Evolutionary conservation across 2,329 filamentous ascomycete genomes (phyloP), one percentile per base, ranked within the genome.

Genomic region (Xylaria polymorpha): DNA sequence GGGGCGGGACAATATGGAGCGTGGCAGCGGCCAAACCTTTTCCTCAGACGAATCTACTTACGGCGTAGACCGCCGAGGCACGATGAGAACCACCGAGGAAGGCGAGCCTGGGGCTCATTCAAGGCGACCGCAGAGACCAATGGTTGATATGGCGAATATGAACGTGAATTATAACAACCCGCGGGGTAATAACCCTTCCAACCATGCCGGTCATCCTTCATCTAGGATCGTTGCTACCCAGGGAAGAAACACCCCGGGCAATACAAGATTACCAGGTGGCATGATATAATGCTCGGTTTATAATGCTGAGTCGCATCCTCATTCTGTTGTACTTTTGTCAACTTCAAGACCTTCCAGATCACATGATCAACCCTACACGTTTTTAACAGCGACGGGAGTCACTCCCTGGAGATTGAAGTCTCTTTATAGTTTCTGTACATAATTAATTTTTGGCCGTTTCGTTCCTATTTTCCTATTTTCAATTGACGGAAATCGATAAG

Each of bases 101-200:
- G 82, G 85, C 18, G 80, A 80, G 8, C 74, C 70, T 14, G 79
- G 74, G 29, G 69, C 77, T 9, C 80, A 80, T 48, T 80, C 80
- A 18, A 81, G 82, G 48, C 78, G 80, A 37, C 76, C 85, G 41
- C 83, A 83, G 64, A 84, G 85, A 74, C 77, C 81, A 25, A 79
- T 78, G 4, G 80, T 81, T 58, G 84, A 86, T 35, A 25, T 15
- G 25, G n/a, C 51, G 60, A 79, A 78, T 29, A 61, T 72, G 44
- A 64, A 67, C 20, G 25, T 66, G 8, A 71, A 73, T 57, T 61
- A 72, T 18, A 65, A 60, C 59, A 73, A 74, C 70, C 43, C 72
- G 68, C 65, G 77, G 46, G 71, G 61, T 8, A 78, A 77, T 56
- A 74, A 69, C 20, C 63, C 76, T 43, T 74, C 78, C 3, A 74